These are phyloP conservation scores for Aspergillus calidoustus DNA, from an alignment of 2,329 filamentous ascomycete genomes.

Conservation along the genomic window DNA sequence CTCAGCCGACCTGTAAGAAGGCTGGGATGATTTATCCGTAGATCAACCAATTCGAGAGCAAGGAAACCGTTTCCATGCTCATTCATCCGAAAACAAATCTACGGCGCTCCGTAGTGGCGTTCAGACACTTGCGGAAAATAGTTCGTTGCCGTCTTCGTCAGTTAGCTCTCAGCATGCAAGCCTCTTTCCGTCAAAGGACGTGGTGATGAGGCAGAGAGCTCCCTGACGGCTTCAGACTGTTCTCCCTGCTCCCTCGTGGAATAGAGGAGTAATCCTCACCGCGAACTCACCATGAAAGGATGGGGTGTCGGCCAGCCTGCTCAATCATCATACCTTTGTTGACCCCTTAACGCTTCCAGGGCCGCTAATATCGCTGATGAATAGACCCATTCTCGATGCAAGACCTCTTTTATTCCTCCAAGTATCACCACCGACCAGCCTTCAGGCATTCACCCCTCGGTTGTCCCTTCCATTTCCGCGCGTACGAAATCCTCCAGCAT, in stretches of 20 bases:
- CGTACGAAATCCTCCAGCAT: neutral
- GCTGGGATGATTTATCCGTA: constrained; percentile 6
- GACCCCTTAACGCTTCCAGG: neutral
- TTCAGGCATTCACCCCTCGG: neutral
- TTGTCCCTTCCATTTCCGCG: neutral
- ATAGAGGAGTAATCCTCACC: neutral
- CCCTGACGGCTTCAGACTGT: neutral
- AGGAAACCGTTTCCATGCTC: neutral
- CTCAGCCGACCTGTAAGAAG: neutral
- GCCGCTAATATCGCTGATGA: neutral
- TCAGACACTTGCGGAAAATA: neutral
- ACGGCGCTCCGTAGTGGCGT: neutral
- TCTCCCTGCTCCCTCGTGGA: neutral
- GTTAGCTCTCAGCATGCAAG: neutral
- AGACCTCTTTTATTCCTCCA: neutral
- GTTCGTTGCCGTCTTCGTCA: neutral
- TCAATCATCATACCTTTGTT: neutral
- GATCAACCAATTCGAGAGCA: neutral
- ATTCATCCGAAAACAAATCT: neutral
- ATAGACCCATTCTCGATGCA: neutral
- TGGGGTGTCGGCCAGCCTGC: neutral
- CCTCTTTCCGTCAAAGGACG: neutral
- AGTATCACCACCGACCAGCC: neutral
- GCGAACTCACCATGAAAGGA: neutral
- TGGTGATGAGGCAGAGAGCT: neutral